Evolutionary conservation across 495 filamentous ascomycete genomes (phyloP), one percentile per base, ranked within the genome.

Genomic region (Ascobolus immersus): DNA sequence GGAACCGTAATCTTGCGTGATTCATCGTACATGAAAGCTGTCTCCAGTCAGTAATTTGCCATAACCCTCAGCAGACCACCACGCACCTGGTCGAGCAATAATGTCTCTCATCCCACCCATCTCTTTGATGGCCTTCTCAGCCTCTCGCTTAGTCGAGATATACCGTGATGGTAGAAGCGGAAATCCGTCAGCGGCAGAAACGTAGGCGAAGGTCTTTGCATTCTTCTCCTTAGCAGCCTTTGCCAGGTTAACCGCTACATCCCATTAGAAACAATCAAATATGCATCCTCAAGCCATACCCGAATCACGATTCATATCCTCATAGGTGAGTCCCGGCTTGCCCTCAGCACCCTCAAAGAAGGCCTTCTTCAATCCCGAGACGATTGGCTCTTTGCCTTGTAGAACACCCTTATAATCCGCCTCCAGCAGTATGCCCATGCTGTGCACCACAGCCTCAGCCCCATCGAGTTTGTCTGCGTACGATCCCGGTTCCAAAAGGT

Each of bases 341-440:
- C 71, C 65, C 4, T 61, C 69, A 22, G 57, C 58, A 20, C 54
- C 41, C 86, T 78, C 43, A 67, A 58, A 63, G 43, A 93, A 94
- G 24, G 77, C 81, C 32, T 69, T 67, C 35, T 64, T 61, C 3
- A 96, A 54, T 0, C 80, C 81, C 1, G 67, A 52, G 33, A 84
- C 48, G 4, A 77, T 65, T 0, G 73, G 75, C 44, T 86, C 81
- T 30, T 62, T 64, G 12, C 86, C 89, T 33, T 64, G 67, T 24
- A 96, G 49, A 3, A 92, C 78, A 38, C 74, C 75, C 55, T 96
- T 94, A 61, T 96, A 96, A 54, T 96, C 86, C 5, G 84, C 82
- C 55, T 96, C 86, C 9, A 96, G 63, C n/a, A 96, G 60, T 34
- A 96, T 94, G 5, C 86, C 86, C 71, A 91, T 77, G 39, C 60